phyloP scores from a whole-genome alignment of 176 grass and related monocot species.

The Dactylis glomerata region DNA sequence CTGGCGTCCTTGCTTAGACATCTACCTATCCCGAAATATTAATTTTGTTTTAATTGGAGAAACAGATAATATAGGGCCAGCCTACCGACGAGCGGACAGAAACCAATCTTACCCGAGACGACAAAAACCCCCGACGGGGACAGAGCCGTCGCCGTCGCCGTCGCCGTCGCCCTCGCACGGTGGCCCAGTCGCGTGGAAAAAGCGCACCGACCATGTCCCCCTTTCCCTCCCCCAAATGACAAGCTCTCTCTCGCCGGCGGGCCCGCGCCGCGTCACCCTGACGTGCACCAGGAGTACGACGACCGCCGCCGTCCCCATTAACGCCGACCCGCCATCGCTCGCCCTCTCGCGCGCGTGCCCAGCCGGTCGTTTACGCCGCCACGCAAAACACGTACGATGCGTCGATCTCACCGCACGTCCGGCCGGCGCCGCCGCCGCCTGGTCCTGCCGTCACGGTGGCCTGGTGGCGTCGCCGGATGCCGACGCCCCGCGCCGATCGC shows the following conservation, averaged over 20 bases:
- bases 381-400: background rate
- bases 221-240: background rate
- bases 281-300: background rate
- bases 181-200: slow-evolving; percentile 26
- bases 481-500: no score
- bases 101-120: background rate
- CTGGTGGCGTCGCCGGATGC: no score
- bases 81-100: no score
- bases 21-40: no score
- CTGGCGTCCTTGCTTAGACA: no score
- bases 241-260: background rate
- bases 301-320: background rate
- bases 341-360: background rate
- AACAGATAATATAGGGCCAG: no score
- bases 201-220: slow-evolving; percentile 42
- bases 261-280: background rate
- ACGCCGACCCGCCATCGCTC: background rate
- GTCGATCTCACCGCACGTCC: no score
- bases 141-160: slow-evolving; percentile 17
- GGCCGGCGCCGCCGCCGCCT: background rate
- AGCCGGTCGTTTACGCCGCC: background rate
- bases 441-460: background rate
- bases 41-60: no score
- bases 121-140: background rate
- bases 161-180: background rate